Evolutionary conservation across 805 yeast genomes (phyloP), one percentile per base, ranked within the genome.

Genomic region (Metschnikowia dekortorum): DNA sequence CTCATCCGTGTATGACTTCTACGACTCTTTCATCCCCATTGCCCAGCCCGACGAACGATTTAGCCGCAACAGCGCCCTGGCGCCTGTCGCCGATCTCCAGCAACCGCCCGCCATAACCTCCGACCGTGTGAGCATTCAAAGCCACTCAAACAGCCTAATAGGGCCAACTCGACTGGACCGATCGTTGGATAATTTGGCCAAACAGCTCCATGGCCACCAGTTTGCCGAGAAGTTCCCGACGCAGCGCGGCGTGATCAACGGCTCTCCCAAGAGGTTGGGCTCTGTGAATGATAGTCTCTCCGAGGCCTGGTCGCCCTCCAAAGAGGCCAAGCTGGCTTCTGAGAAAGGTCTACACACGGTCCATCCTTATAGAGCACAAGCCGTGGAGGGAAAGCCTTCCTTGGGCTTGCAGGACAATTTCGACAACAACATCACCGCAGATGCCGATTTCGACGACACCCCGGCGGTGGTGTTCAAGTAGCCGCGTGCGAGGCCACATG

Each of bases 11-110:
- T 73, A 71, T 57, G 76, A 72, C 50, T 72, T 73, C 53, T 74
- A 74, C 62, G 75, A 74, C 45, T 50, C 71, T 7, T 62, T 73
- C 51, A 72, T 74, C 48, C 78, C 78, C 3, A 63, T 72, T 8
- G 50, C 72, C 44, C 70, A 68, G 13, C 43, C 33, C 28, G 38
- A 47, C 16, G 47, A 47, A 6, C 14, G 7, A 26, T 28, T 11
- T 1, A 8, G 13, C 9, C 30, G 41, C 4, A 39, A 26, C 10
- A 16, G 41, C 6, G 4, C 41, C 10, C 41, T 26, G 30, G 31
- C 32, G n/a, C 37, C 43, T 9, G 42, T n/a, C 10, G 13, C 32
- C 6, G 45, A 41, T 7, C 31, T 50, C 29, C 18, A 40, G 6
- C 52, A 44, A 41, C 59, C 56, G 9, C 59, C 54, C n/a, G 32